Conservation (phyloP, 441 rosid species). For the Metrosideros polymorpha region DNA sequence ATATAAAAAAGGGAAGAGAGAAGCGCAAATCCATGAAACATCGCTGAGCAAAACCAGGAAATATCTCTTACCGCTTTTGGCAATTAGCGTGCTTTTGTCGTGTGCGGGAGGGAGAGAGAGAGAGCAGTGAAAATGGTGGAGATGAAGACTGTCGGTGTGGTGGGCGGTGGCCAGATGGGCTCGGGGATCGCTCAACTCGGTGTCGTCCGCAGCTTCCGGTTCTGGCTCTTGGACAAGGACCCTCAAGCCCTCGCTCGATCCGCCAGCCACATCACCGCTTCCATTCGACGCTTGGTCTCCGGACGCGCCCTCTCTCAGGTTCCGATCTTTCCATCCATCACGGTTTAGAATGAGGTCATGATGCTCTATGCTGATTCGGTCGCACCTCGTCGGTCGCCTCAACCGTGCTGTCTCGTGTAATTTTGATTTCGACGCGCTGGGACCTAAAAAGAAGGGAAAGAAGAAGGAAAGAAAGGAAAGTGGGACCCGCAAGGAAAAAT, state of each 20-base stretch:
- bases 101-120: neutral
- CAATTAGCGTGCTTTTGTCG: neutral
- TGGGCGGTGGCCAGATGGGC: slow-evolving; percentile 89
- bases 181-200: slow-evolving; percentile 89
- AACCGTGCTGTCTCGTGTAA: no score
- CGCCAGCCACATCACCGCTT: slow-evolving; percentile 32
- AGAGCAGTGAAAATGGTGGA: slow-evolving; percentile 18
- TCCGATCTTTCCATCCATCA: neutral
- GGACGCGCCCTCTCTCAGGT: slow-evolving; percentile 53
- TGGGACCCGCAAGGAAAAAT: no score
- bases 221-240: slow-evolving; percentile 52
- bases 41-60: no score
- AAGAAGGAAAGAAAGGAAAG: no score
- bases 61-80: neutral
- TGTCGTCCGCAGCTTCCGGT: slow-evolving; percentile 49
- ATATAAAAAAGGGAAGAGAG: no score
- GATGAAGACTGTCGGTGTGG: slow-evolving; percentile 45
- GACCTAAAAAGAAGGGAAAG: no score
- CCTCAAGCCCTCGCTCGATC: slow-evolving; percentile 54
- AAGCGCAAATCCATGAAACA: no score
- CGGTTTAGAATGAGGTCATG: no score
- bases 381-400: no score
- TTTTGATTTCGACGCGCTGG: no score
- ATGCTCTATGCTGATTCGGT: no score
- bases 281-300: slow-evolving; percentile 56